Evolutionary conservation across 352 stramenopile species (phyloP).

Genomic region (Pythium catenulatum): DNA sequence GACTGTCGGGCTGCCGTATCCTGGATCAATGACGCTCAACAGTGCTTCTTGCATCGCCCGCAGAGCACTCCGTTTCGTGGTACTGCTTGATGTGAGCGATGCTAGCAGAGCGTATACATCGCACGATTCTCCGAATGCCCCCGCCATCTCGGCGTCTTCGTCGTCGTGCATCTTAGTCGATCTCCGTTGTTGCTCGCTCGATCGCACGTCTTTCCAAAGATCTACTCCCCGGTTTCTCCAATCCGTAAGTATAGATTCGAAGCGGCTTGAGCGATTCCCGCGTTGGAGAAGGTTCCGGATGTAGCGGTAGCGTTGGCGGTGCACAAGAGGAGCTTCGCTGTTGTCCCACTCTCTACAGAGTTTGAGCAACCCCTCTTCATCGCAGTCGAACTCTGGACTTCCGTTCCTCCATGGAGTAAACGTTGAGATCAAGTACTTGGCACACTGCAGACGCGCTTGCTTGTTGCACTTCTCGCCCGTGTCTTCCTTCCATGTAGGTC

Average conservation of each 20-base stretch:
- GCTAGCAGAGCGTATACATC: too few species aligned
- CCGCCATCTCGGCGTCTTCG: too few species aligned
- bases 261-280: background rate
- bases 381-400: background rate
- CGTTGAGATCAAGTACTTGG: background rate
- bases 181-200: background rate
- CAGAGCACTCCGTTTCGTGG: too few species aligned
- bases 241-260: conserved; percentile 11
- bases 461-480: background rate
- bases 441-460: background rate
- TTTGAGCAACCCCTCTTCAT: background rate
- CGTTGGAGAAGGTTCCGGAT: background rate
- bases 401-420: conserved; percentile 5
- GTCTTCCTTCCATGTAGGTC: conserved; percentile 12
- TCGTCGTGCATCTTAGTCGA: too few species aligned
- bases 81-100: too few species aligned
- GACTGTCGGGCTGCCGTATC: too few species aligned
- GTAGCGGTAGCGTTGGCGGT: conserved; percentile 17
- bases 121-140: too few species aligned
- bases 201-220: background rate
- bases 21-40: background rate
- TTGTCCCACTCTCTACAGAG: conserved; percentile 17
- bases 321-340: background rate
- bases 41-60: background rate
- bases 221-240: conserved; percentile 23